Evolutionary conservation across 768 basidiomycete species (phyloP), one percentile per base, ranked within the genome.

Genomic region (Mycena crocata): DNA sequence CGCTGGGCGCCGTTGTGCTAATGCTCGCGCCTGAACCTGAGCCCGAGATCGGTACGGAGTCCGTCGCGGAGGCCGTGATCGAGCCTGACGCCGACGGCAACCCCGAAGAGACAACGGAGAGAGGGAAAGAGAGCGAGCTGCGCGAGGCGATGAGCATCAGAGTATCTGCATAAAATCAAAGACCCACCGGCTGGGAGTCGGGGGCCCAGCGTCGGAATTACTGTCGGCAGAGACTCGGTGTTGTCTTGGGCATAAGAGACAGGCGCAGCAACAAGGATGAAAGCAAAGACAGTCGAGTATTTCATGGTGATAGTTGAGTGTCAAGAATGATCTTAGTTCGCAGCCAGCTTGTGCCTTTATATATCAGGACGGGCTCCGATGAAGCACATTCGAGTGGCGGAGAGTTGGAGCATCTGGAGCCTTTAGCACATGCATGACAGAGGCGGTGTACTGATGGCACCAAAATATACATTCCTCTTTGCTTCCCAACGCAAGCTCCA

Each of bases 61-160:
- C n/a, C n/a, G n/a, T n/a, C n/a, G n/a, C n/a, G n/a, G n/a, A n/a
- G n/a, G n/a, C n/a, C n/a, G n/a, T n/a, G n/a, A n/a, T n/a, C n/a
- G 59, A 31, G 21, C 44, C 13, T 21, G 60, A 44, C 1, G 50
- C 31, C 6, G 45, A 15, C n/a, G 44, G 31, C n/a, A 58, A 13
- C 15, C 30, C 32, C 31, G 60, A 17, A 15, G 44, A 35, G 32
- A 45, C 19, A 48, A 51, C 13, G 45, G 54, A 56, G 35, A 64
- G 45, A 32, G 61, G 51, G 44, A 62, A 39, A n/a, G 61, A 62
- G 28, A 54, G 19, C 32, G 51, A 55, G 31, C 45, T 62, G 50
- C 6, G 31, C 24, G 32, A n/a, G n/a, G n/a, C n/a, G n/a, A n/a
- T n/a, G n/a, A n/a, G n/a, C n/a, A 15, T 42, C 8, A 15, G n/a